Conservation (phyloP, 2,329 filamentous ascomycete species). For the Aspergillus sojae region DNA sequence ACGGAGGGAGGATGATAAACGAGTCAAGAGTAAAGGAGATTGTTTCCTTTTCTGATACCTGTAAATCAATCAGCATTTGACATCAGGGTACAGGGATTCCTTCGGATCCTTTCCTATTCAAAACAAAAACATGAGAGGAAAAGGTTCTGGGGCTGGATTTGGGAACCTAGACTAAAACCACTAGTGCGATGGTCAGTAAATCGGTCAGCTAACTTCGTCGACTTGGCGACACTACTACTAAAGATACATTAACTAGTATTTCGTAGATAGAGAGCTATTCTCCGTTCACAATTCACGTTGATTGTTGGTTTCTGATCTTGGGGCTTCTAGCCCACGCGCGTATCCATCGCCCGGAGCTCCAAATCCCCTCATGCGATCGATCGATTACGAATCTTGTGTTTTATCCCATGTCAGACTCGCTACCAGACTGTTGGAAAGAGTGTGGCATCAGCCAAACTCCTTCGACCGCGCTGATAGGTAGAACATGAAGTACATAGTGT, state of each 20-base stretch:
- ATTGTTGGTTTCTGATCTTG: neutral
- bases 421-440: neutral
- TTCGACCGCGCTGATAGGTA: neutral
- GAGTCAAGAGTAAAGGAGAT: constrained; percentile 10
- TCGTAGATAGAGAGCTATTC: neutral
- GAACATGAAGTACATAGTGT: neutral
- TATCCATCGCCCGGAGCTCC: constrained; percentile 2
- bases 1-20: neutral
- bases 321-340: neutral
- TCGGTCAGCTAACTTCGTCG: neutral
- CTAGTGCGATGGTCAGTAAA: neutral
- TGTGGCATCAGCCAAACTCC: neutral
- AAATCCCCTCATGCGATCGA: constrained; percentile 12
- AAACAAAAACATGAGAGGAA: neutral
- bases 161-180: neutral
- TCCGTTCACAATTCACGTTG: neutral
- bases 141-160: neutral
- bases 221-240: neutral
- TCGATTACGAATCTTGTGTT: constrained; percentile 10
- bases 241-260: neutral
- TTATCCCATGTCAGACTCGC: neutral
- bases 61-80: neutral
- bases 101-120: neutral
- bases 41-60: neutral
- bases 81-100: neutral